phyloP scores from a whole-genome alignment of 495 filamentous ascomycete genomes.

The Penicillium waksmanii region DNA sequence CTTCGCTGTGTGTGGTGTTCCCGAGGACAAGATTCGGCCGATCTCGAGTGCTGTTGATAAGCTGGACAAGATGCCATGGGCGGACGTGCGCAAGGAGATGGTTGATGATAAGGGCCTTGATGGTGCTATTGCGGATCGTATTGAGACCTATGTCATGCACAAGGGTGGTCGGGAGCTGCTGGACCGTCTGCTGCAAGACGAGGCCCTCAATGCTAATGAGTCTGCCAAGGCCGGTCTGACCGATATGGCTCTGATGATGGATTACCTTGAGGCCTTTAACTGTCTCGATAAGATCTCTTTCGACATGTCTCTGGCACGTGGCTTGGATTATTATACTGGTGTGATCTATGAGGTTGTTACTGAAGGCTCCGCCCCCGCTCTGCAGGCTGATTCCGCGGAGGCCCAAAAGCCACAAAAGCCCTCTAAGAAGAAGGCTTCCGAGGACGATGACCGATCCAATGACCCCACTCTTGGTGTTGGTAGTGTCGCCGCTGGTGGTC shows the following conservation, averaged over 20 bases:
- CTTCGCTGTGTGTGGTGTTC: slow-evolving; percentile 89
- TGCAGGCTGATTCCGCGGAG: slow-evolving; percentile 45
- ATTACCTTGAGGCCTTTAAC: slow-evolving; percentile 77
- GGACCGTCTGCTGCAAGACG: slow-evolving; percentile 63
- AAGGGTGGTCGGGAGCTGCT: slow-evolving; percentile 73
- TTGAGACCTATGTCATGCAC: slow-evolving; percentile 76
- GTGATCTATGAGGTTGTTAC: slow-evolving; percentile 92
- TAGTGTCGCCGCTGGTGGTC: slow-evolving; percentile 85
- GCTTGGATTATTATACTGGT: slow-evolving; percentile 93
- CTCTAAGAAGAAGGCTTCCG: slow-evolving; percentile 61
- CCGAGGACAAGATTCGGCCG: slow-evolving; percentile 78
- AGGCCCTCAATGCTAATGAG: slow-evolving; percentile 65
- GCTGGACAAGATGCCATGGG: slow-evolving; percentile 90
- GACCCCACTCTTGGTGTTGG: slow-evolving; percentile 85
- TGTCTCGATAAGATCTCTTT: slow-evolving; percentile 74
- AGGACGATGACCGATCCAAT: slow-evolving; percentile 80
- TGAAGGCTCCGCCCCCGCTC: slow-evolving; percentile 74
- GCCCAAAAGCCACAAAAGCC: slow-evolving; percentile 53
- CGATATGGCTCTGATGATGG: slow-evolving; percentile 81
- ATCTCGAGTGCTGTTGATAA: slow-evolving; percentile 95
- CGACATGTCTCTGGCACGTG: slow-evolving; percentile 81
- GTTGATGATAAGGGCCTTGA: slow-evolving; percentile 86
- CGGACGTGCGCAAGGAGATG: slow-evolving; percentile 90
- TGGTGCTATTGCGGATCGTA: slow-evolving; percentile 74
- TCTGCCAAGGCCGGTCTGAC: slow-evolving; percentile 76